Conservation (phyloP, 2,329 filamentous ascomycete genomes). For the Xylaria sp. region DNA sequence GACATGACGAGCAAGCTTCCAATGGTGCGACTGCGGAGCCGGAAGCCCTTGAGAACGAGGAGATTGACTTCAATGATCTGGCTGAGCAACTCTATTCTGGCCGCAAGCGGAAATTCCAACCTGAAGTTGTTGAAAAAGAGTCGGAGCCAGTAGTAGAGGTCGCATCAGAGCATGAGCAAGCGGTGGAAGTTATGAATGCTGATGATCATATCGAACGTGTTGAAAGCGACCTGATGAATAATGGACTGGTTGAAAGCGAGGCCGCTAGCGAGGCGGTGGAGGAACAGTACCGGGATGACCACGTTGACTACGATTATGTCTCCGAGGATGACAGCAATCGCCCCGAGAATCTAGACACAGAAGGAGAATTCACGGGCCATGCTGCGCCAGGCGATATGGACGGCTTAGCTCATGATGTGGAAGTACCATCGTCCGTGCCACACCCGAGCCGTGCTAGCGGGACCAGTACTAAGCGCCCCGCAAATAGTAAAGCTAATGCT, state of each 20-base stretch:
- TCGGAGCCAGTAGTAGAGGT: background rate
- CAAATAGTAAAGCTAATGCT: conserved; percentile 35
- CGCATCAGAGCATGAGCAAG: conserved; percentile 9
- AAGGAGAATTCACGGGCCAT: background rate
- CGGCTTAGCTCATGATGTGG: conserved; percentile 20
- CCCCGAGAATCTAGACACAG: background rate
- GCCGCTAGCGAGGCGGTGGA: conserved; percentile 1
- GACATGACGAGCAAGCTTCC: conserved; percentile 8
- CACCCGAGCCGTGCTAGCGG: conserved; percentile 14
- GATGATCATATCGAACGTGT: conserved; percentile 1
- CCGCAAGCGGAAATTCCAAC: conserved; percentile 33
- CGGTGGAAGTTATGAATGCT: conserved; percentile 22
- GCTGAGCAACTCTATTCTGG: conserved; percentile 43
- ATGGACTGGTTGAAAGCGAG: conserved; percentile 16
- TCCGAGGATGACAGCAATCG: background rate
- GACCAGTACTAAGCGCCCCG: background rate
- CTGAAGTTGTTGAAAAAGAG: conserved; percentile 13
- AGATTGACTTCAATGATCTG: conserved; percentile 41
- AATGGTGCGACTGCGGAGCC: background rate
- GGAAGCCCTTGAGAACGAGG: background rate
- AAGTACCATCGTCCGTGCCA: conserved; percentile 40
- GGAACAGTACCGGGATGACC: conserved; percentile 28
- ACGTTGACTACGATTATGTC: conserved; percentile 28
- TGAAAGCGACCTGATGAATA: conserved; percentile 4
- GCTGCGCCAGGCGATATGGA: conserved; percentile 3